Percentiles rank a stretch among this genome's conserved stretches.
phyloP scores from a whole-genome alignment of 768 basidiomycete species.

The Lentinula guzmanii region DNA sequence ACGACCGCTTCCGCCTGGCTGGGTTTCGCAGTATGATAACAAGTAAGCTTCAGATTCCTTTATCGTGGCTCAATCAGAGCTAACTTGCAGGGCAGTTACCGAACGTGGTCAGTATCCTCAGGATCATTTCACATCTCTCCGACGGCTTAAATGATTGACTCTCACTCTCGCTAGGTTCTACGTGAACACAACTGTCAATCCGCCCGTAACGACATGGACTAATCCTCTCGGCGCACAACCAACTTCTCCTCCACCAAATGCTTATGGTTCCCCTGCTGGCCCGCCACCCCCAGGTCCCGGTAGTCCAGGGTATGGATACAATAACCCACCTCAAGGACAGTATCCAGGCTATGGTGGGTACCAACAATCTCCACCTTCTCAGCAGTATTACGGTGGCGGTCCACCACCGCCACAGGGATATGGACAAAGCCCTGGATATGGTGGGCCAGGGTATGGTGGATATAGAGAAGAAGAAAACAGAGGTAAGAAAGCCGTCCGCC shows the following conservation, averaged over 20 bases:
- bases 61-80: not conserved
- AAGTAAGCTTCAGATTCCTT: slow-evolving; percentile 42
- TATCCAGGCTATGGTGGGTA: slow-evolving; percentile 19
- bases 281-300: slow-evolving; percentile 7
- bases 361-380: slow-evolving; percentile 18
- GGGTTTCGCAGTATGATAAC: slow-evolving; percentile 60
- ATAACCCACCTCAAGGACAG: slow-evolving; percentile 20
- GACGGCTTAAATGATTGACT: not conserved
- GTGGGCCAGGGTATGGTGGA: slow-evolving; percentile 5
- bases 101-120: slow-evolving; percentile 46
- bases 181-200: slow-evolving; percentile 57
- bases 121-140: not conserved
- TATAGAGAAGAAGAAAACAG: slow-evolving; percentile 15
- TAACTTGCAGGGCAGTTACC: slow-evolving; percentile 42
- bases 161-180: slow-evolving; percentile 53
- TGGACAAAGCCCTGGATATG: slow-evolving; percentile 10
- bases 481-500: slow-evolving; percentile 14
- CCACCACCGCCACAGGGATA: slow-evolving; percentile 16
- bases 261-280: slow-evolving; percentile 29
- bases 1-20: slow-evolving; percentile 59
- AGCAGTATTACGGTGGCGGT: slow-evolving; percentile 16
- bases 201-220: slow-evolving; percentile 62
- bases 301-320: slow-evolving; percentile 18
- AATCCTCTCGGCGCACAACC: slow-evolving; percentile 59
- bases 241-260: slow-evolving; percentile 26